A percentile compares a stretch with the other conserved stretches of the same genome.
Evolutionary conservation across 306 rosid species (phyloP).

Genomic region (Macrotyloma uniflorum): DNA sequence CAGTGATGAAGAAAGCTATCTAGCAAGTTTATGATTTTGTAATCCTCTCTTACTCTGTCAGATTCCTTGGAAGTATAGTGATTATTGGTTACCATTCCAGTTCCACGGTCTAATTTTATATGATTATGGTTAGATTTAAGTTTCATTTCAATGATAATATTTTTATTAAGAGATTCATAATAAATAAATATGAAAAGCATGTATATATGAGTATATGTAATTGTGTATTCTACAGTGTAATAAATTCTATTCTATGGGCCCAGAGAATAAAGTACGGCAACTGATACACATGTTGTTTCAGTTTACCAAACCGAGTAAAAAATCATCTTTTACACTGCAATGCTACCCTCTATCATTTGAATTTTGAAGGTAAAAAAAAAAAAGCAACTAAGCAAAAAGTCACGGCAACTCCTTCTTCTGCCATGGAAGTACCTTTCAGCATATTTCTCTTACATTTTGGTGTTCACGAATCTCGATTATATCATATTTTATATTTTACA

Average conservation of each 20-base stretch:
- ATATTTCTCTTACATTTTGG: constrained; percentile 7
- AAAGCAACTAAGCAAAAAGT: not conserved
- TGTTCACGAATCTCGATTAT: not conserved
- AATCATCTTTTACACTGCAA: constrained; percentile 4
- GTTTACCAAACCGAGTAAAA: constrained; percentile 15
- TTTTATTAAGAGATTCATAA: no score
- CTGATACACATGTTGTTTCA: constrained; percentile 31
- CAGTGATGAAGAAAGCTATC: not conserved
- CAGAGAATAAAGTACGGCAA: constrained; percentile 49
- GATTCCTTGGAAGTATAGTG: constrained; percentile 16
- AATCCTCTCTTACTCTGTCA: not conserved
- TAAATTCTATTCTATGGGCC: constrained; percentile 30
- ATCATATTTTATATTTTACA: not conserved
- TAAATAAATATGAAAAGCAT: not conserved
- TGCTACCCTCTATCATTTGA: constrained; percentile 11
- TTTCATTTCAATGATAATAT: no score
- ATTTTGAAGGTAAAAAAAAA: constrained; percentile 9
- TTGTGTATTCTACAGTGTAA: constrained; percentile 11
- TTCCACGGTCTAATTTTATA: no score
- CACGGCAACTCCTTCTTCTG: constrained; percentile 10
- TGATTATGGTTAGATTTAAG: no score
- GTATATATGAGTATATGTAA: not conserved
- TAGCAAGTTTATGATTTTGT: not conserved
- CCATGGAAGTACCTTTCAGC: not conserved
- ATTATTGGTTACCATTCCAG: no score